phyloP scores from a whole-genome alignment of 1,284 basidiomycete genomes.

The Pseudozyma hubeiensis region DNA sequence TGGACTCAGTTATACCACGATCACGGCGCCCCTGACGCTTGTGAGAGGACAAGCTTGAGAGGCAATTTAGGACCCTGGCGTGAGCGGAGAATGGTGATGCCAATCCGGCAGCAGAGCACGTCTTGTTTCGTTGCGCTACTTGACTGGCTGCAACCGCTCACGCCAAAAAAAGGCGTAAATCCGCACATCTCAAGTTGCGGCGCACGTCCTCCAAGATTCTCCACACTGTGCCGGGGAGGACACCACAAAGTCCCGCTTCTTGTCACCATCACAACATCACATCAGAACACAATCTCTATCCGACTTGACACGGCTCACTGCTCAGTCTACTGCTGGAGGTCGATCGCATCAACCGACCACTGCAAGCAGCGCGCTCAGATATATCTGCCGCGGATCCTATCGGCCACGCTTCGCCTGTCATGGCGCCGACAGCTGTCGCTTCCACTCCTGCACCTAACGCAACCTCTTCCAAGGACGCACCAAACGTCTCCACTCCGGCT shows the following conservation, averaged over 20 bases:
- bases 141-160: constrained; percentile 1
- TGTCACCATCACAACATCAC: too few species aligned
- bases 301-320: too few species aligned
- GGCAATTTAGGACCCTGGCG: background rate
- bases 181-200: background rate
- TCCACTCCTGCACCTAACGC: background rate
- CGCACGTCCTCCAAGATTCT: constrained; percentile 1
- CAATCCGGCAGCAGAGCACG: constrained; percentile 32
- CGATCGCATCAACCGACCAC: too few species aligned
- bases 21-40: too few species aligned
- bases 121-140: constrained; percentile 21
- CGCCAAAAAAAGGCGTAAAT: constrained; percentile 1
- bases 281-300: too few species aligned
- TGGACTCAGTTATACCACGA: constrained; percentile 4
- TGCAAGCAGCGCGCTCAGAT: background rate
- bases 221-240: too few species aligned
- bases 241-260: too few species aligned
- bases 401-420: background rate
- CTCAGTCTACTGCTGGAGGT: too few species aligned
- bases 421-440: constrained; percentile 25
- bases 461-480: background rate
- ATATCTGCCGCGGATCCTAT: background rate
- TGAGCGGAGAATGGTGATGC: constrained; percentile 16
- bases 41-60: too few species aligned
- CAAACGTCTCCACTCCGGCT: background rate